Evolutionary conservation across 1,139 yeast species (phyloP).

Genomic region (Diutina neorugosa): DNA sequence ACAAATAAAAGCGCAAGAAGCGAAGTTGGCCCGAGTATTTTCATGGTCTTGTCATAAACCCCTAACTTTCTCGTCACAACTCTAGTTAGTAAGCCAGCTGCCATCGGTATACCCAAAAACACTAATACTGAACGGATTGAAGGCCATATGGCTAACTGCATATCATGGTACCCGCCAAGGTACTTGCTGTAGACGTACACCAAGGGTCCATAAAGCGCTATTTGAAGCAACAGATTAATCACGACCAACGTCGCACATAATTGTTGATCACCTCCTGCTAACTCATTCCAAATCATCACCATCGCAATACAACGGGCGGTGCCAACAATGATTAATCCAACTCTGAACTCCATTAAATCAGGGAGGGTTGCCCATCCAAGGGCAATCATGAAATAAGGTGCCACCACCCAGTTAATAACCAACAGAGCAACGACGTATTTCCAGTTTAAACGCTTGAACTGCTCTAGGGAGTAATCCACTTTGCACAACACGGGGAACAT

Average conservation of each 20-base stretch:
- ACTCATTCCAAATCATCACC: conserved; percentile 51
- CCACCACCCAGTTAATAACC: conserved; percentile 41
- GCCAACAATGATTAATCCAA: conserved; percentile 48
- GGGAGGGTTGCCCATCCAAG: conserved; percentile 44
- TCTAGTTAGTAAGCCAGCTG: conserved; percentile 32
- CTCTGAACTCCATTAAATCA: conserved; percentile 35
- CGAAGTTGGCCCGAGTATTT: conserved; percentile 36
- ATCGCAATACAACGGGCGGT: conserved; percentile 53
- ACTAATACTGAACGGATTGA: conserved; percentile 10
- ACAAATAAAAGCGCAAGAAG: conserved; percentile 42
- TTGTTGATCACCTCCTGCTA: conserved; percentile 40
- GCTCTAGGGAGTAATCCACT: conserved; percentile 15
- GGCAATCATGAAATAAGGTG: conserved; percentile 48
- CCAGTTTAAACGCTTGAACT: background rate
- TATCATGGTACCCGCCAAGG: background rate
- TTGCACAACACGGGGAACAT: conserved; percentile 49
- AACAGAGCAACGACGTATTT: conserved; percentile 21
- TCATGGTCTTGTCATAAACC: conserved; percentile 23
- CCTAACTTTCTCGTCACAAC: conserved; percentile 18
- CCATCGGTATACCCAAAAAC: conserved; percentile 45
- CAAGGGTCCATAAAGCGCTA: conserved; percentile 42
- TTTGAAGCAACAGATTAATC: conserved; percentile 39
- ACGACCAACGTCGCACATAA: conserved; percentile 44
- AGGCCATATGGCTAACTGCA: background rate
- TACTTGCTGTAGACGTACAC: background rate